Evolutionary conservation across 306 rosid species (phyloP).

Genomic region (Dicorynia guianensis): DNA sequence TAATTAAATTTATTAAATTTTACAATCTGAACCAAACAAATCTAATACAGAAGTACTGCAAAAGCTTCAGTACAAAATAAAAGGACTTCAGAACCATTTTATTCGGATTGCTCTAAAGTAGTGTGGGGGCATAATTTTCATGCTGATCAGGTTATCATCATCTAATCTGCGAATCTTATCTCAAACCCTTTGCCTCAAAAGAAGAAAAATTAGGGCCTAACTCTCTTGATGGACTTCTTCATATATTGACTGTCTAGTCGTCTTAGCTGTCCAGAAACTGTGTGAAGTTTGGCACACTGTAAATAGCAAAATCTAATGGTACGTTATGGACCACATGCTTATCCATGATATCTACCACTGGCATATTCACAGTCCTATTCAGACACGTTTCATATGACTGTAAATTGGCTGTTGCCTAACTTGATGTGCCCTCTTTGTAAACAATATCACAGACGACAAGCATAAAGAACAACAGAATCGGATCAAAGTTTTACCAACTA

Average conservation of each 20-base stretch:
- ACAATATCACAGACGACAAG: slow-evolving; percentile 55
- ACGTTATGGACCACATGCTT: slow-evolving; percentile 38
- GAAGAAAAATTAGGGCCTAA: slow-evolving; percentile 35
- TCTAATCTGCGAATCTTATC: slow-evolving; percentile 39
- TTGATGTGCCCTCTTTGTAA: slow-evolving; percentile 42
- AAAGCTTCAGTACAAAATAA: not conserved
- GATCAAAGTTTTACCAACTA: slow-evolving; percentile 35
- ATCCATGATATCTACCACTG: slow-evolving; percentile 42
- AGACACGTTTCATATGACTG: slow-evolving; percentile 31
- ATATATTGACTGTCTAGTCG: slow-evolving; percentile 41
- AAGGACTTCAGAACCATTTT: too few species aligned
- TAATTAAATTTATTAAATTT: too few species aligned
- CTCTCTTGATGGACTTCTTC: slow-evolving; percentile 33
- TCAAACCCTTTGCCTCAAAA: slow-evolving; percentile 47
- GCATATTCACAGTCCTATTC: slow-evolving; percentile 25
- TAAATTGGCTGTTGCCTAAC: slow-evolving; percentile 48
- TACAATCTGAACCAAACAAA: too few species aligned
- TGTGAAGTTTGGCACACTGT: slow-evolving; percentile 40
- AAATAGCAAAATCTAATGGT: slow-evolving; percentile 46
- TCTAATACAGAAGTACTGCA: too few species aligned
- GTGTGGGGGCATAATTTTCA: slow-evolving; percentile 12
- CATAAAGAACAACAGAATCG: slow-evolving; percentile 39
- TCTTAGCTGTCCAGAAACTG: slow-evolving; percentile 23
- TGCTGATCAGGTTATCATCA: slow-evolving; percentile 37
- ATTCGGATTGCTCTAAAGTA: not conserved